phyloP scores from a whole-genome alignment of 768 basidiomycete genomes.

The Termitomyces sp. region DNA sequence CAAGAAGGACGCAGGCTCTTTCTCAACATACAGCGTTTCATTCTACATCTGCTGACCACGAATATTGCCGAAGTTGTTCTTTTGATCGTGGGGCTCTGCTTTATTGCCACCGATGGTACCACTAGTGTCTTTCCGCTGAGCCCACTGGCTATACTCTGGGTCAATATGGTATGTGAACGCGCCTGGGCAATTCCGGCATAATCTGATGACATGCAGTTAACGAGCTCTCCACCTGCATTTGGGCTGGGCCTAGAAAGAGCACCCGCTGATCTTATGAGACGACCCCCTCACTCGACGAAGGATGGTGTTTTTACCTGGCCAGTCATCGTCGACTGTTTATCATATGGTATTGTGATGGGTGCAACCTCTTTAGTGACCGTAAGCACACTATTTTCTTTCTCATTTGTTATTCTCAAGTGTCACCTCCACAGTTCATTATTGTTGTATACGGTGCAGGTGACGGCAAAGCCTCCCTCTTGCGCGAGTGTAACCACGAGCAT shows the following conservation, averaged over 20 bases:
- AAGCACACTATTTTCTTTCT: conserved; percentile 8
- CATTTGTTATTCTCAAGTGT: neutral
- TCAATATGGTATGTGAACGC: conserved; percentile 40
- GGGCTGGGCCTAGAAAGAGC: conserved; percentile 52
- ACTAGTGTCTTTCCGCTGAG: conserved; percentile 53
- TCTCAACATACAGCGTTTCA: conserved; percentile 53
- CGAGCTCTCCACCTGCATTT: conserved; percentile 50
- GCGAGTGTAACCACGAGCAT: conserved; percentile 26
- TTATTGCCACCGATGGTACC: conserved; percentile 41
- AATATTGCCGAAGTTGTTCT: conserved; percentile 55
- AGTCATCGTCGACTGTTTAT: conserved; percentile 32
- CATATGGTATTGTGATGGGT: conserved; percentile 35
- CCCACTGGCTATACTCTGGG: conserved; percentile 48
- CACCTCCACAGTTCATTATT: conserved; percentile 27
- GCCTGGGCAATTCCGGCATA: neutral
- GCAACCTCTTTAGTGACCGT: conserved; percentile 28
- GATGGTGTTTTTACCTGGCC: conserved; percentile 36
- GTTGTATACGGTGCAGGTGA: conserved; percentile 30
- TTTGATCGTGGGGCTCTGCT: conserved; percentile 53
- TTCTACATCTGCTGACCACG: conserved; percentile 47
- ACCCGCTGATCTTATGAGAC: conserved; percentile 45
- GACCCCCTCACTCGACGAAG: conserved; percentile 35
- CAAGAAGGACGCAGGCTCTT: conserved; percentile 55
- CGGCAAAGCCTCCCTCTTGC: conserved; percentile 22
- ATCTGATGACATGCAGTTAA: conserved; percentile 17